These are phyloP conservation scores for Eimeria praecox DNA, from an alignment of 169 alveolate species.

Conservation along the genomic window DNA sequence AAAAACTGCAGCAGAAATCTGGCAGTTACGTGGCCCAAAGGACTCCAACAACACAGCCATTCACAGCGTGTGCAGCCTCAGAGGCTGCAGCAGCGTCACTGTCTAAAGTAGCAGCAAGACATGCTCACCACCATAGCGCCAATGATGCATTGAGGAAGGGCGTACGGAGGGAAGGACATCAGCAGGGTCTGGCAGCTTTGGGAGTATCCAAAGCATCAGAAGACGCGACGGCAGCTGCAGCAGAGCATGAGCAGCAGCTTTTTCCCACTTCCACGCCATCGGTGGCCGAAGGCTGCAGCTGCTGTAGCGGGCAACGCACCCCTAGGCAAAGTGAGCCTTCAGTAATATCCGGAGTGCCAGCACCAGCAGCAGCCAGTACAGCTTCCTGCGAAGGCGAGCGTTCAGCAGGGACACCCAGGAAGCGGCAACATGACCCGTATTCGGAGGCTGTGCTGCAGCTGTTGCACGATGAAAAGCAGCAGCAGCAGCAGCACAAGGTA, in stretches of 20 bases:
- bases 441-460: slow-evolving; percentile 60
- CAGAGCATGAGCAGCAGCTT: slow-evolving; percentile 3
- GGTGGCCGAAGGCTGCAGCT: slow-evolving; percentile 10
- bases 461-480: slow-evolving; percentile 36
- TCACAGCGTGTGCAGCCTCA: not conserved
- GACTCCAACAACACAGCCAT: not conserved
- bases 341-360: not conserved
- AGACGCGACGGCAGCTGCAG: not conserved
- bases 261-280: not conserved
- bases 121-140: not conserved
- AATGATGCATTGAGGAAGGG: not conserved
- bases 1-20: not conserved
- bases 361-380: slow-evolving; percentile 32
- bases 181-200: not conserved
- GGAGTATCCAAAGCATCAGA: not conserved
- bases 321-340: not conserved
- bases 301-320: not conserved
- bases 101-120: not conserved
- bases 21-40: not conserved
- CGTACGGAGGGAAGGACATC: not conserved
- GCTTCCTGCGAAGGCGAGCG: not conserved
- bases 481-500: slow-evolving; percentile 28
- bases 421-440: slow-evolving; percentile 53
- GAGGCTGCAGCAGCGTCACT: slow-evolving; percentile 10
- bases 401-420: not conserved